Evolutionary conservation across 2,329 filamentous ascomycete species (phyloP).

Genomic region (Dothistroma septosporum): DNA sequence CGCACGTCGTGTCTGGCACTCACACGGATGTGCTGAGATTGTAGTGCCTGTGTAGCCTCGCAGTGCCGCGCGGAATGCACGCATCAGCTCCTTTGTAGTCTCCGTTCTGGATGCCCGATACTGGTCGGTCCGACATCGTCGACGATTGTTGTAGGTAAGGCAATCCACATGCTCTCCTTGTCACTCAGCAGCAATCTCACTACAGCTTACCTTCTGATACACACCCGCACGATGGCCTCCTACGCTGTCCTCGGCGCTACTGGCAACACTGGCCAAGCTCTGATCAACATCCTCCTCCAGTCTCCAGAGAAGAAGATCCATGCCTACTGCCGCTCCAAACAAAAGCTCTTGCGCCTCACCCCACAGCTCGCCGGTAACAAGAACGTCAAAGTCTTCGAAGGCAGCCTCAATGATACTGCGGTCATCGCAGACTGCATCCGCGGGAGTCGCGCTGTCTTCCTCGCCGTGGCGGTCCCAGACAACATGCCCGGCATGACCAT

Average conservation of each 20-base stretch:
- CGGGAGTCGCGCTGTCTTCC: constrained; percentile 36
- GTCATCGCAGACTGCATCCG: constrained; percentile 39
- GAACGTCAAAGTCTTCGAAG: constrained; percentile 34
- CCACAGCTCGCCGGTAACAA: constrained; percentile 31
- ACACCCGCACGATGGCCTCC: constrained; percentile 11
- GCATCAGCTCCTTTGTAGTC: not conserved
- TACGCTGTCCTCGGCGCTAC: constrained; percentile 24
- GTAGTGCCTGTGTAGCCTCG: not conserved
- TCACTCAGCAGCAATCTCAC: not conserved
- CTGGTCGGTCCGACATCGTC: not conserved
- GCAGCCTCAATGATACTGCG: constrained; percentile 37
- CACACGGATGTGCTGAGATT: not conserved
- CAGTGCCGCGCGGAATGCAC: not conserved
- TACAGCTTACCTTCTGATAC: not conserved
- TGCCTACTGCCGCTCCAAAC: constrained; percentile 44
- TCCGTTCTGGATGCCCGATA: not conserved
- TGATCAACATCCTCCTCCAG: constrained; percentile 41
- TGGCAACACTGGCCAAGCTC: constrained; percentile 43
- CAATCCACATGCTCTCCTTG: not conserved
- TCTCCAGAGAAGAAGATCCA: constrained; percentile 34
- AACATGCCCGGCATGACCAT: constrained; percentile 36
- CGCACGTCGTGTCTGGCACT: not conserved
- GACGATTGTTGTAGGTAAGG: not conserved
- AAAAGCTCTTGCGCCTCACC: constrained; percentile 38
- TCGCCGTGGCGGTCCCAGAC: constrained; percentile 12